Evolutionary conservation across 495 filamentous ascomycete genomes (phyloP), one percentile per base, ranked within the genome.

Genomic region (Schizothecium vesticola): DNA sequence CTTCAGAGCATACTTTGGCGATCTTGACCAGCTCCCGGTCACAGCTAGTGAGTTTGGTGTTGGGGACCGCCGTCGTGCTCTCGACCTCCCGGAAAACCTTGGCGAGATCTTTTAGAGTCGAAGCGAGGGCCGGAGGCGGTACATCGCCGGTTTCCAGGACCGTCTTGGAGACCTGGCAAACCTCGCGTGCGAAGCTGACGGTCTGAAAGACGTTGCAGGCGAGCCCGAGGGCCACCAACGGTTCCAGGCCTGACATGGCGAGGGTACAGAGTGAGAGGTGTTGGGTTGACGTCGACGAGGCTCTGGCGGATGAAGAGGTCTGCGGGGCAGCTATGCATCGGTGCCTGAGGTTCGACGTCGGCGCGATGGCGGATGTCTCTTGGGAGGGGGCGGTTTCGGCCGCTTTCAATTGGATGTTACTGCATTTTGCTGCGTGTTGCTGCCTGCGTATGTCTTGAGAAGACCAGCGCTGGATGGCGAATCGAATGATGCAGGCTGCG

Each of bases 161-260:
- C 43, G 0, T 55, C 29, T 59, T 58, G 1, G 55, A 26, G 12
- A 43, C 22, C 56, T 59, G 63, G 61, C 51, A 68, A 12, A 64
- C 61, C 9, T 68, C 67, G 25, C 60, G 31, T 16, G 67, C 55
- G 29, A 68, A 68, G 26, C 67, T 68, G 22, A 68, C 26, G 21
- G 64, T 56, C 24, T 59, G 61, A 24, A 68, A 68, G 21, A 68
- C 67, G 23, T 62, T 59, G 29, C 67, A 68, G 29, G 43, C 61
- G 22, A 68, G 67, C 67, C 61, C 61, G 29, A 68, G 61, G 51
- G 67, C 67, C 58, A 23, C 60, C 61, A 64, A 33, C 33, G 67
- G n/a, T 28, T 68, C 67, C 26, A 64, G 61, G 16, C 67, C 67
- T 3, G 67, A 68, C 67, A 68, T 68, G 12, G 43, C 22, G 31